Base-by-base conservation (phyloP, 352 stramenopile genomes). In the Phytophthora cactorum region DNA sequence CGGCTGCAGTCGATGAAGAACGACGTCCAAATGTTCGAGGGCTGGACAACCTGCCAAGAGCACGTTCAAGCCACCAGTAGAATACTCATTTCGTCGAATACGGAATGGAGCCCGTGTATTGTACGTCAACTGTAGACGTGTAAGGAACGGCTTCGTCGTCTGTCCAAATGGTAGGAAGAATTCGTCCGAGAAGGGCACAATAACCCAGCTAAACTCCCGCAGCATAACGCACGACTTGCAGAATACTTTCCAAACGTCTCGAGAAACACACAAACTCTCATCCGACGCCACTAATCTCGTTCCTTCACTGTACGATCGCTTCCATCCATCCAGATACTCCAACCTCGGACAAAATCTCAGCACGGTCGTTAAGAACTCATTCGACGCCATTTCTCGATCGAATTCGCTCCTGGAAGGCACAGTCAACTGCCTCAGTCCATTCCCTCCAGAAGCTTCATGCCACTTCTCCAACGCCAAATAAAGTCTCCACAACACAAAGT, bases 321-420 rank as follows among this genome's bases (percentile, higher is more conserved):
- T 91, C 80, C 80, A 91, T 27, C 83, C 79, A 62, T 91, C 80
- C 49, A 91, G 63, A 34, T 83, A 88, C 72, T 91, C 81, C 45
- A 91, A 63, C 1, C 63, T 44, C 3, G 83, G 83, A 52, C 83
- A 91, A 28, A 79, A 72, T 8, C 29, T 56, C 14, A 59, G 38
- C 25, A 86, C 67, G 0, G 43, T 52, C 3, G 47, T 43, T 9
- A 86, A 50, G 41, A 79, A 82, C 43, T 79, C 69, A 28, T 74
- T 77, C 6, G 74, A 82, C 12, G 67, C 69, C 50, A 54, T n/a
- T 41, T 79, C 59, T 52, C 65, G 70, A 27, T 84, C 73, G 34
- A 72, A 68, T 22, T 78, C 51, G 14, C 71, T 75, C 14, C 72
- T 49, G 8, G 65, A 78, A 7, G 78, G 64, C 9, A 83, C 70